Base-by-base conservation (phyloP, 257 asterid genomes). In the Ehretia macrophylla region DNA sequence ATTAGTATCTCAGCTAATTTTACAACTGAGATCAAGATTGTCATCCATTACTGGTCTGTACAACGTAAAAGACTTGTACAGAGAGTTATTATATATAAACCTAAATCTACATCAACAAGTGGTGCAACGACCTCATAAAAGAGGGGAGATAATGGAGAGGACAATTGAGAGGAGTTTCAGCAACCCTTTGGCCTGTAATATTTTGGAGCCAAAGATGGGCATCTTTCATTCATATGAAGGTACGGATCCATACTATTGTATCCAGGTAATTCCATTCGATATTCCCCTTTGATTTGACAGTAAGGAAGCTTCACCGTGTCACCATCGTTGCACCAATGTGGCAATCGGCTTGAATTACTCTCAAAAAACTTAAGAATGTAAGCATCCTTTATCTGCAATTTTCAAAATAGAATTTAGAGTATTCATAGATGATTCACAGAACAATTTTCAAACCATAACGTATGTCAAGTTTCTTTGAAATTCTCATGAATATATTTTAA, bases 261-360 rank as follows among this genome's bases (percentile, higher is more conserved):
- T 17, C 75, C 92, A 3, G 98, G 98, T 38, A 91, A 68, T 60
- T 91, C 94, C 95, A 91, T 87, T 45, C 85, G 59, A 66, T 91
- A 91, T 71, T 78, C 77, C 56, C 96, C 96, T 20, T 55, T 69
- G 57, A 91, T 87, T 72, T 90, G 98, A 77, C 98, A 91, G 74
- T 70, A 90, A 23, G 97, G 95, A 20, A 83, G 90, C 72, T 87
- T 73, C 60, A 87, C 87, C 0, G 75, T 80, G 82, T 87, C 96
- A 57, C 71, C 94, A 3, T 82, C 94, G 51, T 85, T 88, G 86
- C 98, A 91, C 98, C 98, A 91, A 68, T 70, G 68, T 0, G 98
- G 98, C 85, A 91, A 75, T 21, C 77, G 92, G 71, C 86, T 83
- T 35, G 85, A 71, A 66, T 91, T 72, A 78, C 75, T 79, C 40